Conservation (phyloP, 2,329 filamentous ascomycete species). For the Penicillium sp. region DNA sequence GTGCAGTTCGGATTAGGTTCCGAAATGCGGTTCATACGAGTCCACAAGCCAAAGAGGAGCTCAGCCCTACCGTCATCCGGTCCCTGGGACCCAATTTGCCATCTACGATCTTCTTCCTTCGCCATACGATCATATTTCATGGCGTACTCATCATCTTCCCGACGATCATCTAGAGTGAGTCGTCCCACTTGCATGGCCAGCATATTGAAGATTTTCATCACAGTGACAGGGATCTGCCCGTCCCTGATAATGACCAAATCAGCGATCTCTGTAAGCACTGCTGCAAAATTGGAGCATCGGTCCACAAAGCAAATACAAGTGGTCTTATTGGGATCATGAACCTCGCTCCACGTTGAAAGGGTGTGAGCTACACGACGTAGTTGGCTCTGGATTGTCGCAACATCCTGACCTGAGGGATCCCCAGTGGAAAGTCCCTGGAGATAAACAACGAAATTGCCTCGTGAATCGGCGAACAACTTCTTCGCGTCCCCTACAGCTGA, state of each 20-base stretch:
- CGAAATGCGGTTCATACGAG: not conserved
- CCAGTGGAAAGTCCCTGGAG: not conserved
- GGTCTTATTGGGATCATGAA: not conserved
- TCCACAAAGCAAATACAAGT: not conserved
- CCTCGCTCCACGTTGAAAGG: not conserved
- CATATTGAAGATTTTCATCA: not conserved
- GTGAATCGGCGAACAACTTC: not conserved
- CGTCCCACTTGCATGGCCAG: not conserved
- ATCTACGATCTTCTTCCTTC: conserved; percentile 2
- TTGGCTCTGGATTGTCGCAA: not conserved
- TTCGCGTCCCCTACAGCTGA: not conserved
- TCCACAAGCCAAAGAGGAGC: not conserved
- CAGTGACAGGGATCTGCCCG: not conserved
- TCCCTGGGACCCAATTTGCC: conserved; percentile 1
- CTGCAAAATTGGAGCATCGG: not conserved
- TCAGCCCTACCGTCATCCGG: not conserved
- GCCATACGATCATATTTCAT: not conserved
- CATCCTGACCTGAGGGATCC: not conserved
- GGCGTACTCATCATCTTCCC: not conserved
- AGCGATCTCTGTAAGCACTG: not conserved
- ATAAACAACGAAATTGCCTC: not conserved
- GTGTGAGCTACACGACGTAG: not conserved
- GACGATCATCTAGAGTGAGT: not conserved
- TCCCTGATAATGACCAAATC: not conserved
- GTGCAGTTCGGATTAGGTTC: not conserved